Evolutionary conservation across 2,329 filamentous ascomycete species (phyloP), one percentile per base, ranked within the genome.

Genomic region (Metarhizium robertsii): DNA sequence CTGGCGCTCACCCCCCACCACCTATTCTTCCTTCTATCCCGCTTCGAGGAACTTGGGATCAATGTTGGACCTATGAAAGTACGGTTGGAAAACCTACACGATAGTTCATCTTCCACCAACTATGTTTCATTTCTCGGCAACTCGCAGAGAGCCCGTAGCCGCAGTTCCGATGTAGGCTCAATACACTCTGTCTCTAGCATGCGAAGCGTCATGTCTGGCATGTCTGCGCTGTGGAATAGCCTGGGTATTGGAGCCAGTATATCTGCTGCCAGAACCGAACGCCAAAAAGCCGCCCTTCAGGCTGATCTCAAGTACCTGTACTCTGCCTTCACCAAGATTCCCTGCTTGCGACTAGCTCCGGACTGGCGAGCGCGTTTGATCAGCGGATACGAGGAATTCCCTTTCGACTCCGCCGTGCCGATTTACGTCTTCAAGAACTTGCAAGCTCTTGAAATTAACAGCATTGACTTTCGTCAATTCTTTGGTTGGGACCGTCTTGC

Each of bases 401-500:
- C 94, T 2, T 96, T 97, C 70, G 94, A 99, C 71, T 96, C 90
- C 29, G 94, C 94, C 20, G 94, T 99, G 34, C 94, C 94, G 20
- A 78, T 99, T n/a, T 87, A 95, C 69, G 88, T 89, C 8, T 97
- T 99, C 81, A 97, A 99, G 74, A 99, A 97, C 63, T 77, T 97
- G 54, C 92, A 92, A 71, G 88, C 90, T 25, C 79, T 99, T 60
- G 94, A 99, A 70, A 89, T 99, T 53, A 92, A 87, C 73, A 92
- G 95, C 72, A 87, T 97, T 67, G 94, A 99, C 71, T 96, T 96
- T 68, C 85, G 94, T 59, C 92, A 96, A 64, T 96, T 97, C 73
- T 96, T 91, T 71, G 94, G 94, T 56, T 99, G 94, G 94, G 92
- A 99, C 69, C 85, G 88, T 57, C 74, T 97, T 55, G 88, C 94